Conservation (phyloP, 1,139 yeast genomes). For the Yamadazyma mexicana region DNA sequence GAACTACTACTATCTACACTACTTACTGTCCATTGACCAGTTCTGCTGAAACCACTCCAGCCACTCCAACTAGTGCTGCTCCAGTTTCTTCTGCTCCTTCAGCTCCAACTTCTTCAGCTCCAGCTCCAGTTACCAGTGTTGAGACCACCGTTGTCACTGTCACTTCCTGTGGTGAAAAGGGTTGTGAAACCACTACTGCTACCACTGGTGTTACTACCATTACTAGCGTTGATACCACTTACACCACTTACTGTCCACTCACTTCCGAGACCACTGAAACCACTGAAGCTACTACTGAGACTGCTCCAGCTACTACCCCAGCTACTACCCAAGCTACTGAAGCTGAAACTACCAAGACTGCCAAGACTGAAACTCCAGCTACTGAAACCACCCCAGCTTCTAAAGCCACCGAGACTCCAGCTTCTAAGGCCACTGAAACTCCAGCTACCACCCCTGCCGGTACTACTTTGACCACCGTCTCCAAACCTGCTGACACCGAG, state of each 20-base stretch:
- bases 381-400: constrained; percentile 5
- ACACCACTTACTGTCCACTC: constrained; percentile 8
- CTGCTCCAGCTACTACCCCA: not conserved
- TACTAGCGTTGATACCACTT: constrained; percentile 1
- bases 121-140: constrained; percentile 1
- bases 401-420: constrained; percentile 5
- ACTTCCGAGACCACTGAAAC: not conserved
- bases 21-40: constrained; percentile 30
- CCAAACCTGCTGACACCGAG: too few relatives aligned
- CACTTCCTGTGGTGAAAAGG: constrained; percentile 1
- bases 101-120: constrained; percentile 1
- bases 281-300: constrained; percentile 1
- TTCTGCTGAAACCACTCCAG: constrained; percentile 4
- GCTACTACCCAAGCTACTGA: constrained; percentile 6
- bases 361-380: constrained; percentile 5
- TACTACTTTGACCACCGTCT: not conserved
- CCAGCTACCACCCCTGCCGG: constrained; percentile 4
- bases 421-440: constrained; percentile 6
- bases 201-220: constrained; percentile 5
- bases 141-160: constrained; percentile 3
- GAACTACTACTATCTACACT: constrained; percentile 22
- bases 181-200: constrained; percentile 4
- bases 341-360: not conserved
- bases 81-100: not conserved
- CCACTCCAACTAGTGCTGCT: constrained; percentile 4